A percentile compares a stretch with the other conserved stretches of the same genome.
Evolutionary conservation across 2,329 filamentous ascomycete genomes (phyloP).

Genomic region (Nothopassalora personata): DNA sequence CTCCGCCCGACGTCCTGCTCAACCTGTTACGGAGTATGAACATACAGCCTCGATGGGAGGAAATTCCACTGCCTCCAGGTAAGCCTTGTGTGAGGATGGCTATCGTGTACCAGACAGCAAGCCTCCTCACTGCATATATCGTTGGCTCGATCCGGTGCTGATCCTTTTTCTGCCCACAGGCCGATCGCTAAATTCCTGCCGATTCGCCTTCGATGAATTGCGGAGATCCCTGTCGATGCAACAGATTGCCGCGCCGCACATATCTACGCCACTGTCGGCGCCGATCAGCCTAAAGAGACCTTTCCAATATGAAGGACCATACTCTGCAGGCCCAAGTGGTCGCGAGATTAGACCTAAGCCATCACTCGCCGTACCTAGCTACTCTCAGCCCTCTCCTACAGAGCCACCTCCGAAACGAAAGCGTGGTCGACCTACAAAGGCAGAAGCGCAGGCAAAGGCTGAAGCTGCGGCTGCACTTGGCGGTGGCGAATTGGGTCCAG

Average conservation of each 20-base stretch:
- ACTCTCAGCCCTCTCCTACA: conserved; percentile 20
- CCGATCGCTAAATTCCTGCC: conserved; percentile 32
- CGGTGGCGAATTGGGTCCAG: conserved; percentile 37
- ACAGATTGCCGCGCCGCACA: conserved; percentile 15
- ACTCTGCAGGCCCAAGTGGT: conserved; percentile 30
- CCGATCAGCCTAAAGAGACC: conserved; percentile 24
- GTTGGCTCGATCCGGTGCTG: conserved; percentile 2
- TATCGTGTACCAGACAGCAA: background rate
- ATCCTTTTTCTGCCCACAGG: conserved; percentile 21
- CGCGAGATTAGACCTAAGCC: conserved; percentile 45
- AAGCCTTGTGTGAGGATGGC: conserved; percentile 17
- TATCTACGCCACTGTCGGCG: conserved; percentile 27
- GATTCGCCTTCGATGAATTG: conserved; percentile 27
- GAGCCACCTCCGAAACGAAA: conserved; percentile 40
- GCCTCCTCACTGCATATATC: background rate
- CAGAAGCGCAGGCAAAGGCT: conserved; percentile 42
- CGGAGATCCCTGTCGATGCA: conserved; percentile 19
- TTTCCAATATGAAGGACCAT: conserved; percentile 26
- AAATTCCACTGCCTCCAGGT: conserved; percentile 48
- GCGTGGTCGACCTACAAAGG: conserved; percentile 45
- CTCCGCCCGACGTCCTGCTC: conserved; percentile 41
- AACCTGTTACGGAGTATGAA: conserved; percentile 41
- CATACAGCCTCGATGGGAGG: conserved; percentile 45
- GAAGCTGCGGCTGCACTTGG: conserved; percentile 31
- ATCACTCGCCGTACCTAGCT: conserved; percentile 18